These are phyloP conservation scores for Dalechampia spathulata DNA, from an alignment of 441 rosid genomes.

Conservation along the genomic window DNA sequence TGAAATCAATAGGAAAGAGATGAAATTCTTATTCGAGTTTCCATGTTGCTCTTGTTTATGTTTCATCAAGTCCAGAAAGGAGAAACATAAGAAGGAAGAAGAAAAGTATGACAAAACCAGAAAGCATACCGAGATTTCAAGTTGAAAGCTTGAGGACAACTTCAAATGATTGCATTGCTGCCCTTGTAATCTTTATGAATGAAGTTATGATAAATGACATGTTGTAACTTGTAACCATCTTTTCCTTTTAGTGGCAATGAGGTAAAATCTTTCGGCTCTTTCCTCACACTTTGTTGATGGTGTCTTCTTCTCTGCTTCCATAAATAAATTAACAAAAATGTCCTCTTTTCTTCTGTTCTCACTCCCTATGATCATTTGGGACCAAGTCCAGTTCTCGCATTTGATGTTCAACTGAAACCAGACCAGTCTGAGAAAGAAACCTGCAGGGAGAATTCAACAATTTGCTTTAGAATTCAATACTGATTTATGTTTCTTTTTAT, in stretches of 20 bases:
- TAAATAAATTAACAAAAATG: constrained; percentile 1
- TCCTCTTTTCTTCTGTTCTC: constrained; percentile 6
- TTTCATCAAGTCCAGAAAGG: constrained; percentile 41
- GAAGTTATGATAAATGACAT: constrained; percentile 7
- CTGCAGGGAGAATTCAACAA: constrained; percentile 36
- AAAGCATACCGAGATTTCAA: background rate
- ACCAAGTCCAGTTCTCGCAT: constrained; percentile 65
- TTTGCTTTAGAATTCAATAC: constrained; percentile 14
- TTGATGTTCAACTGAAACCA: constrained; percentile 74
- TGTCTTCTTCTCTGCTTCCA: constrained; percentile 8
- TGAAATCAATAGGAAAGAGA: constrained; percentile 19
- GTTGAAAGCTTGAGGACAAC: too few species aligned
- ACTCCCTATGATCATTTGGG: constrained; percentile 37
- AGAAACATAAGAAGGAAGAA: constrained; percentile 32
- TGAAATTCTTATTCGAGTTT: constrained; percentile 44
- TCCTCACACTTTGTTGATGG: constrained; percentile 7
- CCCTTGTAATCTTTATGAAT: constrained; percentile 4
- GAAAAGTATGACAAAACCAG: constrained; percentile 20
- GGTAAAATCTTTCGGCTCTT: background rate
- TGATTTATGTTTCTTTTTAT: too few species aligned
- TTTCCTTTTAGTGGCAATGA: constrained; percentile 13
- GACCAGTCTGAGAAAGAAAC: constrained; percentile 82
- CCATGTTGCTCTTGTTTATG: constrained; percentile 66
- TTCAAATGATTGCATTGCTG: background rate
- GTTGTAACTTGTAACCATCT: constrained; percentile 17